Evolutionary conservation across 345 rosid species (phyloP).

Genomic region (Salix arbutifolia): DNA sequence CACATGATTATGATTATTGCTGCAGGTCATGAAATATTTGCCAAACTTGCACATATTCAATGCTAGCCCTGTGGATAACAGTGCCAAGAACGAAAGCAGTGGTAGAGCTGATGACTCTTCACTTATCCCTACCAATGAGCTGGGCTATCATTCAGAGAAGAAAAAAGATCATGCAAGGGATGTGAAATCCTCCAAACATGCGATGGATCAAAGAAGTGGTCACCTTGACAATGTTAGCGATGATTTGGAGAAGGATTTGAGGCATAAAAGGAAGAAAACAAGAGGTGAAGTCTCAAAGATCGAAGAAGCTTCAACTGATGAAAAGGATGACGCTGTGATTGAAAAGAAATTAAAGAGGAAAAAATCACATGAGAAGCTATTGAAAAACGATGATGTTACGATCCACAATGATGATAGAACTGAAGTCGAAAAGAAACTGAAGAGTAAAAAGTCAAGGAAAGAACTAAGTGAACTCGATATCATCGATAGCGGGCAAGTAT

Average conservation of each 20-base stretch:
- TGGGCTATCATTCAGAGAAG: constrained; percentile 24
- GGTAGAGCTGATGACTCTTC: constrained; percentile 15
- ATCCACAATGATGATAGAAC: background rate
- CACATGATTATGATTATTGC: background rate
- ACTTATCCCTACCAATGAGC: constrained; percentile 13
- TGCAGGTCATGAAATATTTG: constrained; percentile 56
- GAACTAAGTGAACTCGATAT: constrained; percentile 43
- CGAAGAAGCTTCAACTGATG: constrained; percentile 2
- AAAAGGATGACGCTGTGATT: background rate
- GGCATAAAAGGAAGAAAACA: constrained; percentile 28
- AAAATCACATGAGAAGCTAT: background rate
- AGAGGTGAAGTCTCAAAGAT: constrained; percentile 16
- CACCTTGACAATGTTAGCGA: constrained; percentile 4
- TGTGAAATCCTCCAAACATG: constrained; percentile 14
- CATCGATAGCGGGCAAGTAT: constrained; percentile 53
- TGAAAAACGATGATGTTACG: background rate
- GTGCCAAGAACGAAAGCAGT: constrained; percentile 26
- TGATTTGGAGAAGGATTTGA: constrained; percentile 18
- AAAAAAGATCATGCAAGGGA: constrained; percentile 7
- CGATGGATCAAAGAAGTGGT: constrained; percentile 3
- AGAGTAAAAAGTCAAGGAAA: constrained; percentile 28
- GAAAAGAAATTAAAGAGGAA: constrained; percentile 7
- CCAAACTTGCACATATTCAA: constrained; percentile 67
- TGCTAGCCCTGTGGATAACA: constrained; percentile 55
- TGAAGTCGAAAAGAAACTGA: constrained; percentile 18